A percentile compares a stretch with the other conserved stretches of the same genome.
Conservation (phyloP, 139 green algal genomes). For the Picochlorum sp. region DNA sequence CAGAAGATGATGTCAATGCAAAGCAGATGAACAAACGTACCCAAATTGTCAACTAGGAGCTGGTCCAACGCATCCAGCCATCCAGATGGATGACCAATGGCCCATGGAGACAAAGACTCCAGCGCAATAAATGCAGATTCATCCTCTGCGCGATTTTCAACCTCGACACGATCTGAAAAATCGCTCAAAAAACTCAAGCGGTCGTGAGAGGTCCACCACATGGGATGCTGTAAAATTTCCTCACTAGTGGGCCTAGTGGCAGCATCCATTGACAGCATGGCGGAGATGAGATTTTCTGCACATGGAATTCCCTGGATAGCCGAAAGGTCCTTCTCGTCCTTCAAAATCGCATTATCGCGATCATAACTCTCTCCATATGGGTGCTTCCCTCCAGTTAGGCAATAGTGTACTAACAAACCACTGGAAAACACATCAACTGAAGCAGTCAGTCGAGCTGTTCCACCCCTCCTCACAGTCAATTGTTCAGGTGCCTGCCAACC, state of each 20-base stretch:
- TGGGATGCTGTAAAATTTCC: constrained; percentile 70
- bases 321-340: not conserved
- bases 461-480: constrained; percentile 41
- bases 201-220: constrained; percentile 78
- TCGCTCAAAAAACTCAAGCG: constrained; percentile 86
- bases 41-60: constrained; percentile 80
- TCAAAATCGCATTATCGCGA: constrained; percentile 79
- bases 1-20: not conserved
- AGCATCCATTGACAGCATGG: constrained; percentile 60
- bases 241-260: constrained; percentile 49
- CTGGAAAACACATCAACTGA: constrained; percentile 90
- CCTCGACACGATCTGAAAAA: constrained; percentile 74
- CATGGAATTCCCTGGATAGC: constrained; percentile 48
- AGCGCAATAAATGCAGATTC: constrained; percentile 19
- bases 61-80: constrained; percentile 66
- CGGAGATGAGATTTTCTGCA: constrained; percentile 56
- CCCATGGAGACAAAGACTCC: constrained; percentile 12
- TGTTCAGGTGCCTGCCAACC: constrained; percentile 98
- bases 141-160: constrained; percentile 66
- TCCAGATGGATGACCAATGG: constrained; percentile 29
- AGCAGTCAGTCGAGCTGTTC: constrained; percentile 23
- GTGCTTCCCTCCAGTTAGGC: constrained; percentile 71
- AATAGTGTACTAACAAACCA: constrained; percentile 88
- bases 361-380: constrained; percentile 82
- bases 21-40: constrained; percentile 20